Conservation (phyloP, 441 rosid species). For the Gossypium davidsonii region DNA sequence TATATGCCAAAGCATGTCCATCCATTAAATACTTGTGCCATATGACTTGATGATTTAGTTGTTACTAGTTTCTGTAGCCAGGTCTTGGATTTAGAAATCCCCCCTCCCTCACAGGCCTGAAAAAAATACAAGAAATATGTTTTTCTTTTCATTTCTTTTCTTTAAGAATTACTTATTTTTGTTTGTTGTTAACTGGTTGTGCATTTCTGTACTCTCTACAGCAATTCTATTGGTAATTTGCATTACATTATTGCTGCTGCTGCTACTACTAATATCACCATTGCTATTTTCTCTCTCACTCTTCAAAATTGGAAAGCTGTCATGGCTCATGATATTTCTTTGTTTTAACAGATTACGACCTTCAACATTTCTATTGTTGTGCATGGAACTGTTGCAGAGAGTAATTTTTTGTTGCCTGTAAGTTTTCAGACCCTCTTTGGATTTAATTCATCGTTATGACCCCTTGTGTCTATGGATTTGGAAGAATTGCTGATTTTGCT, state of each 20-base stretch:
- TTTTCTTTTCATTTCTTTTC: background rate
- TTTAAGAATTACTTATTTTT: background rate
- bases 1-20: background rate
- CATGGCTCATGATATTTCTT: background rate
- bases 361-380: constrained; percentile 83
- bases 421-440: constrained; percentile 12
- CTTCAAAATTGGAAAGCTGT: background rate
- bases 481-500: constrained; percentile 1
- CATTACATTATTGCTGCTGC: background rate
- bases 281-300: background rate
- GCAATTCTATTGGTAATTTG: background rate
- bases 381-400: constrained; percentile 83
- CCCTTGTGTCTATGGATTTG: background rate
- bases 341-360: constrained; percentile 60
- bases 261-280: no score
- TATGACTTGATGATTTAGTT: background rate
- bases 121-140: background rate
- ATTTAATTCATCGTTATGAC: background rate
- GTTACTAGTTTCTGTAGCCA: background rate
- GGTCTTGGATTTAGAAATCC: no score
- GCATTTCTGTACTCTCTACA: background rate
- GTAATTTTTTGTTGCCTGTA: constrained; percentile 36
- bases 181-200: background rate
- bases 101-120: background rate
- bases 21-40: background rate